Percentiles rank a stretch among this genome's conserved stretches.
Evolutionary conservation across 1,284 basidiomycete species (phyloP).

Genomic region (Singerocomus inundabilis): DNA sequence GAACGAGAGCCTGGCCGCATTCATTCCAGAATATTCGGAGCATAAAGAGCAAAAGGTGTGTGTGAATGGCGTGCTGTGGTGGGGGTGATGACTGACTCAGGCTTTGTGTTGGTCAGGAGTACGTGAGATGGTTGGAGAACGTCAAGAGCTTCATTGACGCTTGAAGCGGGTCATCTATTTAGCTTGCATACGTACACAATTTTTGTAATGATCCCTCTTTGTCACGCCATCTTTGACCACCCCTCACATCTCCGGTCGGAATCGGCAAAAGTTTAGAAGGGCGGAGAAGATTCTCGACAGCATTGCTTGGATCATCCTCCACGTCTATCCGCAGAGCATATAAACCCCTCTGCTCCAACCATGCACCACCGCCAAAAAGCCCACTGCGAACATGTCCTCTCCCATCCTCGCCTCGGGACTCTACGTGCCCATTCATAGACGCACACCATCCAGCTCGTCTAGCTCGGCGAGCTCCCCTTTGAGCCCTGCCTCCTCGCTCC

Average conservation of each 20-base stretch:
- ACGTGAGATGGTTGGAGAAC: constrained; percentile 84
- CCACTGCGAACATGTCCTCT: constrained; percentile 22
- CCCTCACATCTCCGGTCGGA: too few relatives aligned
- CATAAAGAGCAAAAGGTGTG: constrained; percentile 86
- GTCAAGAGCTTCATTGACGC: constrained; percentile 85
- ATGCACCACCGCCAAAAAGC: background rate
- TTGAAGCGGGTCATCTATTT: constrained; percentile 28
- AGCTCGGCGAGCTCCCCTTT: constrained; percentile 10
- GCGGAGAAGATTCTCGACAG: too few relatives aligned
- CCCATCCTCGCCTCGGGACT: constrained; percentile 13
- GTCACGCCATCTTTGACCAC: too few relatives aligned
- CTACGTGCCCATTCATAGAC: constrained; percentile 30
- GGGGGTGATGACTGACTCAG: constrained; percentile 12
- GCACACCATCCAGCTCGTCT: constrained; percentile 10
- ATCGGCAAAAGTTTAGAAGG: too few relatives aligned
- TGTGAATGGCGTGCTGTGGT: background rate
- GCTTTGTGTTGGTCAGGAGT: constrained; percentile 60
- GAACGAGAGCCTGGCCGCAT: constrained; percentile 76
- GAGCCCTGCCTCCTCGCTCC: constrained; percentile 1
- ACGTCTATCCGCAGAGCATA: constrained; percentile 8
- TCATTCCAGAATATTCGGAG: constrained; percentile 83
- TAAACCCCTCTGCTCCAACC: constrained; percentile 1
- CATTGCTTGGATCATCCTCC: too few relatives aligned
- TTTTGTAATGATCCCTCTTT: too few relatives aligned
- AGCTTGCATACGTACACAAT: constrained; percentile 8